A percentile compares a stretch with the other conserved stretches of the same genome.
phyloP scores from a whole-genome alignment of 116 monocot genomes.

The Thalassia testudinum region DNA sequence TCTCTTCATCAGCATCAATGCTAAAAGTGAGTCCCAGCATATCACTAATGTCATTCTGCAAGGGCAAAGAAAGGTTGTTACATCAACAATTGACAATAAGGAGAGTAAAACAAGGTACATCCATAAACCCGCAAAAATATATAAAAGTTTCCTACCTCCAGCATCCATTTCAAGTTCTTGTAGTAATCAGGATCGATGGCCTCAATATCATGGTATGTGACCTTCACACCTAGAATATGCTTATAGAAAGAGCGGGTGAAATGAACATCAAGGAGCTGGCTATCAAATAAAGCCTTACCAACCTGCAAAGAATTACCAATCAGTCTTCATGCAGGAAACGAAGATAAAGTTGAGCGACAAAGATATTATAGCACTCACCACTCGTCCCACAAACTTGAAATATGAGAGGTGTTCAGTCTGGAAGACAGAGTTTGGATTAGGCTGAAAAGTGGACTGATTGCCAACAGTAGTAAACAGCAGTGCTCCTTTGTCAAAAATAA shows the following conservation, averaged over 20 bases:
- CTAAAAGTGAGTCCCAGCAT: conserved; percentile 92
- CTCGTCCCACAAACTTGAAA: conserved; percentile 99
- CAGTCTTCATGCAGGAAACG: background rate
- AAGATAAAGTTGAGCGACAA: background rate
- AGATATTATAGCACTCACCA: conserved; percentile 44
- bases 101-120: background rate
- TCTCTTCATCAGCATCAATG: conserved; percentile 99
- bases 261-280: conserved; percentile 97
- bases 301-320: conserved; percentile 27
- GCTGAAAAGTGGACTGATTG: conserved; percentile 94
- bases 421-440: conserved; percentile 97
- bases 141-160: conserved; percentile 51
- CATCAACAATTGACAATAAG: background rate
- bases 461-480: conserved; percentile 97
- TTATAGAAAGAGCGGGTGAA: conserved; percentile 99
- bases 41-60: conserved; percentile 96
- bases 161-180: conserved; percentile 97
- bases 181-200: conserved; percentile 93
- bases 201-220: conserved; percentile 98
- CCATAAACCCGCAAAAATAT: background rate
- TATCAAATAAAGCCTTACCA: conserved; percentile 98
- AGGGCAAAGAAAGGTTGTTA: background rate
- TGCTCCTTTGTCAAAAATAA: conserved; percentile 97
- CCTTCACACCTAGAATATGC: conserved; percentile 93
- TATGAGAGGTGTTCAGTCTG: conserved; percentile 98